Percentiles rank a stretch among this genome's conserved stretches.
Conservation (phyloP, 2,329 filamentous ascomycete species). For the Claviceps sp. region DNA sequence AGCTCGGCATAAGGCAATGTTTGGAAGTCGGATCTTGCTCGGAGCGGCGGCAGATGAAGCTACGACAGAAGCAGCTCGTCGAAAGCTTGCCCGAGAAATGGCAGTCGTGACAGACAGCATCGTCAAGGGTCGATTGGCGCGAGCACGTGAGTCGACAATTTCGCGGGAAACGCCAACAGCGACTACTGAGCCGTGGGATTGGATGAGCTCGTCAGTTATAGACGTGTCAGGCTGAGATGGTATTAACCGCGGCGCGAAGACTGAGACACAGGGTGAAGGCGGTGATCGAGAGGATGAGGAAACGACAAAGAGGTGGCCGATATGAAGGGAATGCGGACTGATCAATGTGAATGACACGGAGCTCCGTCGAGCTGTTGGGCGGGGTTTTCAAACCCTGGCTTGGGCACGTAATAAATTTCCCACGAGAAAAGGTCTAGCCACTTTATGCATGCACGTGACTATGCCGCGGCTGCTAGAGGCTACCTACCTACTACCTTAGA, state of each 20-base stretch:
- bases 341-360: neutral
- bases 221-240: too few relatives aligned
- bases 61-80: neutral
- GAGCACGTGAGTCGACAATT: neutral
- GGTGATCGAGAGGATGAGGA: neutral
- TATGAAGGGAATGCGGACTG: neutral
- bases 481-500: too few relatives aligned
- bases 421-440: too few relatives aligned
- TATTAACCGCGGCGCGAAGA: too few relatives aligned
- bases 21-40: neutral
- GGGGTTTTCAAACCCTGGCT: neutral
- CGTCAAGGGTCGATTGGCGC: neutral
- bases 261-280: neutral
- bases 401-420: too few relatives aligned
- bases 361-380: neutral
- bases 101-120: slow-evolving; percentile 3
- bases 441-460: too few relatives aligned
- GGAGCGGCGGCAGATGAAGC: neutral
- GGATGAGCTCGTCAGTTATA: too few relatives aligned
- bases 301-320: neutral
- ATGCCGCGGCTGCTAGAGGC: too few relatives aligned
- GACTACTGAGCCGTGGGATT: too few relatives aligned
- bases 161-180: neutral
- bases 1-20: neutral
- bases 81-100: neutral